Base-by-base conservation (phyloP, 176 grass and related monocot species). In the Guadua angustifolia region DNA sequence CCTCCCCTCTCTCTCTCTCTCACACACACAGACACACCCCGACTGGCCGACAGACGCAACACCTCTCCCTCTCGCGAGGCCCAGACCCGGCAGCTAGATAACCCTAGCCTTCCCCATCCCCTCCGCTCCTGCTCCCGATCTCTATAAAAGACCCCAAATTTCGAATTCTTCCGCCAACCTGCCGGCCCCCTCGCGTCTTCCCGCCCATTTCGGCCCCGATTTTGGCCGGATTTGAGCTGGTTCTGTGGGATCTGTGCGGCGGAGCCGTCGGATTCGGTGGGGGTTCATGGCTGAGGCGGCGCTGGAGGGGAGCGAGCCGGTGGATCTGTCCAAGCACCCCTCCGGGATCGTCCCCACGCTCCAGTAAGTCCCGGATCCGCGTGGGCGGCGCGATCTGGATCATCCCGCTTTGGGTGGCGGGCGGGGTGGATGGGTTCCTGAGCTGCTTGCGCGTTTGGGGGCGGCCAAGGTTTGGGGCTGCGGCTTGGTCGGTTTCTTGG, bases 261-360 rank as follows among this genome's bases (percentile, higher is more conserved):
- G 61, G 24, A 40, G 10, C 17, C 66, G 16, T 5, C 32, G 36
- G 51, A 45, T 39, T 60, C 22, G 40, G 6, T 3, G 35, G 19
- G 71, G 66, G 5, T 15, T 66, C 51, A 95, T 99, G 93, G 87
- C 96, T 75, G 89, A 99, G 43, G 87, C 89, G 44, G 67, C 49
- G 9, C 85, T 94, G 77, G 96, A 95, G 77, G 96, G 77, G 66
- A 99, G 78, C 89, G 91, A 95, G 66, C 93, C 89, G 25, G 93
- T 95, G 88, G 96, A 99, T 85, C 89, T 99, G 71, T 74, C 82
- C 7, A 92, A 94, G 65, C 96, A 99, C 58, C 96, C 96, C 52
- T 99, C 96, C 63, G 96, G 96, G 49, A 99, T 99, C 83, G 46
- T 99, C 62, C 96, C 96, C 46, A 99, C 89, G 67, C 96, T 99